Evolutionary conservation across 2,329 filamentous ascomycete genomes (phyloP).

Genomic region (Colletotrichum graminicola): DNA sequence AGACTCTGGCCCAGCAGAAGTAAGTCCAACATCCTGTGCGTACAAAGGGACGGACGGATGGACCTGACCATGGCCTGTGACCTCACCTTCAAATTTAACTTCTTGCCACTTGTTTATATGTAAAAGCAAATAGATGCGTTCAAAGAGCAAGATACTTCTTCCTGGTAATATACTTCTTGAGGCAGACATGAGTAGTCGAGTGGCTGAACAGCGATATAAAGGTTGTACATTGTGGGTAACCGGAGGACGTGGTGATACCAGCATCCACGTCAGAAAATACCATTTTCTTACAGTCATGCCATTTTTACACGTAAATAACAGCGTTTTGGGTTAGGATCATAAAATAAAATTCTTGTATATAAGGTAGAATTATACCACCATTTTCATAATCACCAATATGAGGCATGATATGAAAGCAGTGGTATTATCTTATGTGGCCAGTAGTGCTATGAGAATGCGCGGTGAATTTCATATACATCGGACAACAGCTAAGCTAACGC

Average conservation of each 20-base stretch:
- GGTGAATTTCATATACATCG: too few species aligned
- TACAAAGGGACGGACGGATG: not conserved
- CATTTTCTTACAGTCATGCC: not conserved
- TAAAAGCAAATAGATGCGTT: not conserved
- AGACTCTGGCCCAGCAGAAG: constrained; percentile 54
- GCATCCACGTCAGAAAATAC: not conserved
- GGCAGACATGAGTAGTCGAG: not conserved
- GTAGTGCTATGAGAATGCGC: not conserved
- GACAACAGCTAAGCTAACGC: not conserved
- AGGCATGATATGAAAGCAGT: not conserved
- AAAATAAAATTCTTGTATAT: too few species aligned
- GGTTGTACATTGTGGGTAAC: not conserved
- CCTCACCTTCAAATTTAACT: not conserved
- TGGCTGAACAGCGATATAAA: not conserved
- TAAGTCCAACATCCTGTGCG: not conserved
- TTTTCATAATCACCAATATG: not conserved
- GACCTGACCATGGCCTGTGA: not conserved
- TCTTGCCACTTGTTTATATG: too few species aligned
- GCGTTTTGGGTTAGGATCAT: not conserved
- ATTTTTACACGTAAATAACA: not conserved
- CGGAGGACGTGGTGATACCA: not conserved
- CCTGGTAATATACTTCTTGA: too few species aligned
- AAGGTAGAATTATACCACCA: not conserved
- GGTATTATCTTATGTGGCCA: not conserved
- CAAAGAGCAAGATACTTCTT: not conserved